A percentile compares a stretch with the other conserved stretches of the same genome.
Conservation (phyloP, 768 basidiomycete genomes). For the Phaffia australis region DNA sequence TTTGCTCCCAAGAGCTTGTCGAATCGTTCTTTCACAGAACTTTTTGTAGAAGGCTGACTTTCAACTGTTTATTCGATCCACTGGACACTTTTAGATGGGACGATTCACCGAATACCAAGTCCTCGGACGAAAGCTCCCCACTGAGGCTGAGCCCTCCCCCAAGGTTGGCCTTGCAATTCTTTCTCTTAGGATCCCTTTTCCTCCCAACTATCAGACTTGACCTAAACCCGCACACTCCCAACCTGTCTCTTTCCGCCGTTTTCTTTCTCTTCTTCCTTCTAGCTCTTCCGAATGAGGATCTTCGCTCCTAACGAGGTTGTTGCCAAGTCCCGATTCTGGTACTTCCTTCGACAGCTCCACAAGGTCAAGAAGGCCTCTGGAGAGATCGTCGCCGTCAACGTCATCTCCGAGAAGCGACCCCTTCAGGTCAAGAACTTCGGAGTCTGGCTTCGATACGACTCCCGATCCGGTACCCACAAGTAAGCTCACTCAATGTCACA, state of each 20-base stretch:
- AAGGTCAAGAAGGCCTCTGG: slow-evolving; percentile 99
- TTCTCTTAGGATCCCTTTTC: neutral
- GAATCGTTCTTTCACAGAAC: neutral
- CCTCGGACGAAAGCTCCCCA: slow-evolving; percentile 93
- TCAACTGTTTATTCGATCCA: neutral
- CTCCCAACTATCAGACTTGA: neutral
- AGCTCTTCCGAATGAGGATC: slow-evolving; percentile 47
- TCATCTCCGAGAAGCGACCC: slow-evolving; percentile 95
- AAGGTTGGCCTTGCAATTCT: slow-evolving; percentile 50
- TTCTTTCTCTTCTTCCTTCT: neutral
- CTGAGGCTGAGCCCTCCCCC: slow-evolving; percentile 79
- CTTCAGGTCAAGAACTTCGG: slow-evolving; percentile 99
- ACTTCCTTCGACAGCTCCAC: slow-evolving; percentile 94
- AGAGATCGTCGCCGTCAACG: slow-evolving; percentile 96
- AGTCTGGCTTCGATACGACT: slow-evolving; percentile 99
- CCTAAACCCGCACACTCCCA: neutral
- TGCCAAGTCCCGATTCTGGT: slow-evolving; percentile 99
- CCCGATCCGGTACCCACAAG: slow-evolving; percentile 98
- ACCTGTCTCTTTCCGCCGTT: neutral
- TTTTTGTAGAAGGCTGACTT: neutral
- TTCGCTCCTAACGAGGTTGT: slow-evolving; percentile 98
- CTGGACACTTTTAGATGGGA: slow-evolving; percentile 36
- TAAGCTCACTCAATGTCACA: neutral
- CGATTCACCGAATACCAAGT: slow-evolving; percentile 76
- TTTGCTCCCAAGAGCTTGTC: neutral